Percentiles rank a stretch among this genome's conserved stretches.
phyloP scores from a whole-genome alignment of 768 basidiomycete genomes.

The Tephrocybe sp. region DNA sequence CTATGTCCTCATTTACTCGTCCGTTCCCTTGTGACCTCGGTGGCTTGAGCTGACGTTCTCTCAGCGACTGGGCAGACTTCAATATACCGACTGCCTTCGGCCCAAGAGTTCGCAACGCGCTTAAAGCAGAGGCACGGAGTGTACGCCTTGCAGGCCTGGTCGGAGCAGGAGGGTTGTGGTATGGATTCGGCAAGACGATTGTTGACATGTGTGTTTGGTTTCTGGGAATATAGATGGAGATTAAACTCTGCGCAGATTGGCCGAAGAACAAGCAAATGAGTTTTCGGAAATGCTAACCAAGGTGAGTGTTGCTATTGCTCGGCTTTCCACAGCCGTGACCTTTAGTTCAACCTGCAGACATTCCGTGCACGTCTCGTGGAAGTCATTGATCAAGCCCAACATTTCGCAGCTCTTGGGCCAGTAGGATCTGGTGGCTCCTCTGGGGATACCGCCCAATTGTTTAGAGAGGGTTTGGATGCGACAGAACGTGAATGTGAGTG shows the following conservation, averaged over 20 bases:
- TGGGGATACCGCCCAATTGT: slow-evolving; percentile 66
- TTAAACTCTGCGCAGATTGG: slow-evolving; percentile 50
- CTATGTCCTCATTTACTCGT: slow-evolving; percentile 84
- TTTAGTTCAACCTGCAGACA: slow-evolving; percentile 43
- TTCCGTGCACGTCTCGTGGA: slow-evolving; percentile 78
- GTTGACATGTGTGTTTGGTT: slow-evolving; percentile 64
- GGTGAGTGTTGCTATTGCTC: slow-evolving; percentile 33
- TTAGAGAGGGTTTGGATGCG: slow-evolving; percentile 90
- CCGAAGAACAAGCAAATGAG: slow-evolving; percentile 70
- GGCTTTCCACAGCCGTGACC: neutral
- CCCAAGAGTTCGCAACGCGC: slow-evolving; percentile 76
- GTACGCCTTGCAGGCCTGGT: slow-evolving; percentile 83
- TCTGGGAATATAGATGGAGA: neutral
- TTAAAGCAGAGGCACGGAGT: slow-evolving; percentile 85
- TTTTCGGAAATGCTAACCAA: slow-evolving; percentile 72
- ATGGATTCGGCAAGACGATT: slow-evolving; percentile 85
- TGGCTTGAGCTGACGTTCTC: slow-evolving; percentile 1
- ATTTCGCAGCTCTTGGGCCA: slow-evolving; percentile 73
- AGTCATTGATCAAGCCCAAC: slow-evolving; percentile 84
- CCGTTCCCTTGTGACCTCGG: neutral
- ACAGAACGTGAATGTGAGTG: slow-evolving; percentile 89
- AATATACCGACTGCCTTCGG: slow-evolving; percentile 79
- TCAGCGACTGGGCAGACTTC: slow-evolving; percentile 87
- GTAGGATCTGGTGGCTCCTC: slow-evolving; percentile 51
- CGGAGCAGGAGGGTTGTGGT: slow-evolving; percentile 89